phyloP scores from a whole-genome alignment of 2,329 filamentous ascomycete genomes.

The Colletotrichum sp. region DNA sequence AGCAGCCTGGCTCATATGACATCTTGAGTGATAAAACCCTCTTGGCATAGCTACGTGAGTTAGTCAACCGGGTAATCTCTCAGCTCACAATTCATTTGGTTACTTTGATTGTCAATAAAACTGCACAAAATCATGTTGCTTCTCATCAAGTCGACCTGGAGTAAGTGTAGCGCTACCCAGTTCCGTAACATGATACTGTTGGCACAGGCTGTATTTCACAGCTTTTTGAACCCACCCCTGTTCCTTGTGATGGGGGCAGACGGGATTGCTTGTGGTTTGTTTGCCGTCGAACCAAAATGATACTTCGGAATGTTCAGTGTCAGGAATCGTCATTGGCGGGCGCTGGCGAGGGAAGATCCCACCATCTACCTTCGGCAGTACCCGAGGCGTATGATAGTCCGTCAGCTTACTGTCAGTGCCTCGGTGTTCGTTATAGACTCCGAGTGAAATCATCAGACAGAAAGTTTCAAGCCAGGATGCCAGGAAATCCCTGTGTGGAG shows the following conservation, averaged over 20 bases:
- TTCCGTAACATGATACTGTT: fast-evolving
- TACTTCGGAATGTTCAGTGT: background rate
- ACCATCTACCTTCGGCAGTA: background rate
- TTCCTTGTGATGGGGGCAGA: background rate
- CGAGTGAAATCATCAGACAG: background rate
- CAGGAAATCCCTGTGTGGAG: conserved; percentile 54
- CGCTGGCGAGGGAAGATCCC: background rate
- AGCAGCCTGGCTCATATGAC: background rate
- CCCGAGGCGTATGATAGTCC: background rate
- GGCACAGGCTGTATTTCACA: background rate
- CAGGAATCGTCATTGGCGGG: background rate
- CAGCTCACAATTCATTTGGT: fast-evolving
- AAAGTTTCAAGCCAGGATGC: background rate
- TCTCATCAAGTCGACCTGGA: background rate
- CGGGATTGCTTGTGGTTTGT: background rate
- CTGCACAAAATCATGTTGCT: no score
- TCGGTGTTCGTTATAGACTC: background rate
- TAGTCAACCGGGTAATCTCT: no score
- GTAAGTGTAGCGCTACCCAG: background rate
- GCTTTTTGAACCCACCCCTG: background rate
- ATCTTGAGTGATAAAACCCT: background rate
- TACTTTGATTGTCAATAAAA: fast-evolving
- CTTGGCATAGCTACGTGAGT: fast-evolving
- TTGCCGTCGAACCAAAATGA: background rate
- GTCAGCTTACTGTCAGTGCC: background rate